Conservation (phyloP, 208 protist genomes). For the Trypanosoma boissoni region DNA sequence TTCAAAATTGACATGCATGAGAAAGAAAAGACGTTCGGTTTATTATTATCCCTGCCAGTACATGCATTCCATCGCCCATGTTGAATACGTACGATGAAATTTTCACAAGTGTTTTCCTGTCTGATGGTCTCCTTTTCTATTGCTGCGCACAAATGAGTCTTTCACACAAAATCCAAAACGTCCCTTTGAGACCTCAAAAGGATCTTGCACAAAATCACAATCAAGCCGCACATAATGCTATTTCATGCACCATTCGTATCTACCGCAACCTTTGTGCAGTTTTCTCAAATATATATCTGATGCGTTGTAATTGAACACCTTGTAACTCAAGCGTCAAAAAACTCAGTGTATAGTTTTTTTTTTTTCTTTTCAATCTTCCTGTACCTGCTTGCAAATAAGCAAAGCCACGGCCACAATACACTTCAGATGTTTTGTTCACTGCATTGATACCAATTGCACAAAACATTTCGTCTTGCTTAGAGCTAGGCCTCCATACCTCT, state of each 20-base stretch:
- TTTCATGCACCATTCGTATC: slow-evolving; percentile 61
- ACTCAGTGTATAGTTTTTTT: slow-evolving; percentile 96
- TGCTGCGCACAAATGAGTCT: slow-evolving; percentile 1
- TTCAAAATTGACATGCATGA: slow-evolving; percentile 85
- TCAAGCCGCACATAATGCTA: slow-evolving; percentile 62
- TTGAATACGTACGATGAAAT: slow-evolving; percentile 87
- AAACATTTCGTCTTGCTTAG: slow-evolving; percentile 82
- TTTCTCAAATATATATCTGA: slow-evolving; percentile 20
- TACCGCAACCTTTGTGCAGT: slow-evolving; percentile 43
- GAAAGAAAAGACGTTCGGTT: slow-evolving; percentile 79
- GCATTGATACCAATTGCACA: slow-evolving; percentile 61
- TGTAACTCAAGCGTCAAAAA: slow-evolving; percentile 38
- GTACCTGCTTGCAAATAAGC: slow-evolving; percentile 93
- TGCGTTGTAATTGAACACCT: slow-evolving; percentile 19
- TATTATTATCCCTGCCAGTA: slow-evolving; percentile 86
- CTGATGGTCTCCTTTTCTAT: slow-evolving; percentile 55
- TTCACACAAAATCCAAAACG: slow-evolving; percentile 22
- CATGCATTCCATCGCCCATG: slow-evolving; percentile 81
- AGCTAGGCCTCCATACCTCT: slow-evolving; percentile 43
- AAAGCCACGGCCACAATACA: slow-evolving; percentile 90
- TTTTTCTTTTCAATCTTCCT: too few relatives aligned
- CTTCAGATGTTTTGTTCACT: slow-evolving; percentile 82
- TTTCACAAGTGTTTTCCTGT: slow-evolving; percentile 69
- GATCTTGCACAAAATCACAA: slow-evolving; percentile 54
- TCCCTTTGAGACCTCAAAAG: slow-evolving; percentile 38